These are phyloP conservation scores for Tricholoma furcatifolium DNA, from an alignment of 768 basidiomycete genomes.

Conservation along the genomic window DNA sequence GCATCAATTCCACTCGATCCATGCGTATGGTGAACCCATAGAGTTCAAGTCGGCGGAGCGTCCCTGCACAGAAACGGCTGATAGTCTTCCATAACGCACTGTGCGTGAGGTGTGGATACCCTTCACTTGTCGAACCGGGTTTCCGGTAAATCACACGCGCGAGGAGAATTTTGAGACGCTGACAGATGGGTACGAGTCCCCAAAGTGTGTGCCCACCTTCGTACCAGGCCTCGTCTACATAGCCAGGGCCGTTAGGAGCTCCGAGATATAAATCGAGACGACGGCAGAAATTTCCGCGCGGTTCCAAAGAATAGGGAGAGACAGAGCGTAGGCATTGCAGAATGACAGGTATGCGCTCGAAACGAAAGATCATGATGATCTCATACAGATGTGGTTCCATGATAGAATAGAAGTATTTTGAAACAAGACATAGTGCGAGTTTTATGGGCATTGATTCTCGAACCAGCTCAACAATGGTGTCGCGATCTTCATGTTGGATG, in stretches of 20 bases:
- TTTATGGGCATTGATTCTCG: neutral
- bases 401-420: neutral
- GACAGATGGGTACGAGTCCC: neutral
- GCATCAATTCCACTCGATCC: too few species aligned
- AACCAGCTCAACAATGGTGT: neutral
- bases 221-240: too few species aligned
- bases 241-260: too few species aligned
- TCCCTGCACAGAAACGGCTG: neutral
- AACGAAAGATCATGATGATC: conserved; percentile 2
- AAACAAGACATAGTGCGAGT: conserved; percentile 3
- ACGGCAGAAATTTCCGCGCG: too few species aligned
- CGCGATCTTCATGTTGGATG: too few species aligned
- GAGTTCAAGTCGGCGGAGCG: too few species aligned
- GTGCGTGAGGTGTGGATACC: neutral
- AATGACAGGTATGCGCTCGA: conserved; percentile 2
- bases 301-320: too few species aligned
- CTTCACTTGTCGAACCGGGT: neutral
- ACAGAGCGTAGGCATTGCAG: neutral
- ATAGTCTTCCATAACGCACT: neutral
- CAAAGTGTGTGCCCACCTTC: neutral
- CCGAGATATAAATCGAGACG: too few species aligned
- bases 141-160: neutral
- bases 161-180: neutral
- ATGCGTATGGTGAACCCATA: too few species aligned
- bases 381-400: conserved; percentile 6